Evolutionary conservation across 441 rosid species (phyloP), one percentile per base, ranked within the genome.

Genomic region (Populus hybrid): DNA sequence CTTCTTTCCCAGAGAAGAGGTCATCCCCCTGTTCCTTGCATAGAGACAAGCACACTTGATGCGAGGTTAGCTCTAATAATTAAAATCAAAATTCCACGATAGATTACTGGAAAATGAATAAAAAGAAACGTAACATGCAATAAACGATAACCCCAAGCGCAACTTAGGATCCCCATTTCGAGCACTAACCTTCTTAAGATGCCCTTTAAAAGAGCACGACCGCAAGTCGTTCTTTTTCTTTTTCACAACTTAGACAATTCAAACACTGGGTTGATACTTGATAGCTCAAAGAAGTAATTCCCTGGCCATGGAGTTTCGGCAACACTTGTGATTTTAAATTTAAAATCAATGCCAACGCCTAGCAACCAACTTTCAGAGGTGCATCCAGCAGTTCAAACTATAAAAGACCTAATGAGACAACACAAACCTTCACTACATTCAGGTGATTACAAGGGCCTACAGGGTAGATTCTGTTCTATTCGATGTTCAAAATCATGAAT

Each of bases 11-110:
- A 34, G 67, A 32, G 23, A 73, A 35, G 63, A 57, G 63, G 63
- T 0, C 63, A 2, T 6, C 67, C 24, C 24, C 75, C 75, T 34
- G 75, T 61, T 34, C 75, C 68, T 73, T 59, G 70, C 70, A 74
- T 36, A 8, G 35, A 34, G 21, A 74, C 61, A 74, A 16, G 42
- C 42, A 75, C 35, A 66, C 77, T 75, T 28, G 40, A 75, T 65
- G 61, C 71, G 30, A 24, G n/a, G 71, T 40, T 74, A 74, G 77
- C 71, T 74, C 70, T 64, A 23, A 8, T 24, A 74, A 36, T 8
- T 2, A 73, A 35, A 21, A n/a, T 3, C 50, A 42, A 4, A 12
- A 71, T 70, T 6, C 63, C 63, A 53, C 63, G 3, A 2, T 18
- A 53, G 63, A 53, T 16, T 5, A 53, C 0, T 6, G 61, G 6